phyloP scores from a whole-genome alignment of 108 stramenopile species.

The Skeletonema menzelii region DNA sequence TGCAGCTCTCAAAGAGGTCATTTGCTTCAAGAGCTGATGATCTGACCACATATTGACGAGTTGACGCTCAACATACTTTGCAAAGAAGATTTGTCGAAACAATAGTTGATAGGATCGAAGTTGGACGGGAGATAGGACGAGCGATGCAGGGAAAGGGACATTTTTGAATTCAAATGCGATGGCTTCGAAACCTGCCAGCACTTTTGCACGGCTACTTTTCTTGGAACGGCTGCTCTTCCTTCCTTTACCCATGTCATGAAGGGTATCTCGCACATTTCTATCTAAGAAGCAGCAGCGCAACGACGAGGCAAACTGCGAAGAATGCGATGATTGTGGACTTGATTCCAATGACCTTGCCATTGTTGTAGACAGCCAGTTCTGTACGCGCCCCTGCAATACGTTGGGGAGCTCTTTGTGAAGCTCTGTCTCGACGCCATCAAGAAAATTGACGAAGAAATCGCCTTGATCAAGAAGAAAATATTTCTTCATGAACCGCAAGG shows the following conservation, averaged over 20 bases:
- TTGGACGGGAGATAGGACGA: conserved; percentile 79
- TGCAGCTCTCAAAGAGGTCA: conserved; percentile 62
- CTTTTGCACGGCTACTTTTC: conserved; percentile 50
- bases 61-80: conserved; percentile 96
- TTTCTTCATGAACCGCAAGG: conserved; percentile 86
- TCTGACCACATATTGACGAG: conserved; percentile 89
- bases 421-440: conserved; percentile 92
- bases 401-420: conserved; percentile 58
- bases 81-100: conserved; percentile 97
- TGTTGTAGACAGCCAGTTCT: conserved; percentile 76
- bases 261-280: conserved; percentile 59
- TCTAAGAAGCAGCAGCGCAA: conserved; percentile 60
- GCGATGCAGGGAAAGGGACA: conserved; percentile 90
- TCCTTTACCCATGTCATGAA: conserved; percentile 61
- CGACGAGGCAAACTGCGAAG: conserved; percentile 36
- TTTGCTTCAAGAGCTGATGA: conserved; percentile 91
- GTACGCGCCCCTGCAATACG: conserved; percentile 76
- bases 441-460: conserved; percentile 95
- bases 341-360: conserved; percentile 37
- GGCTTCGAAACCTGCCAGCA: conserved; percentile 86
- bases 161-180: conserved; percentile 81
- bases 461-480: conserved; percentile 98
- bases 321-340: conserved; percentile 3
- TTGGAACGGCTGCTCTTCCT: conserved; percentile 28
- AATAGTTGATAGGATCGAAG: conserved; percentile 94